A percentile compares a stretch with the other conserved stretches of the same genome.
phyloP scores from a whole-genome alignment of 2,329 filamentous ascomycete species.

The Stemphylium vesicarium region DNA sequence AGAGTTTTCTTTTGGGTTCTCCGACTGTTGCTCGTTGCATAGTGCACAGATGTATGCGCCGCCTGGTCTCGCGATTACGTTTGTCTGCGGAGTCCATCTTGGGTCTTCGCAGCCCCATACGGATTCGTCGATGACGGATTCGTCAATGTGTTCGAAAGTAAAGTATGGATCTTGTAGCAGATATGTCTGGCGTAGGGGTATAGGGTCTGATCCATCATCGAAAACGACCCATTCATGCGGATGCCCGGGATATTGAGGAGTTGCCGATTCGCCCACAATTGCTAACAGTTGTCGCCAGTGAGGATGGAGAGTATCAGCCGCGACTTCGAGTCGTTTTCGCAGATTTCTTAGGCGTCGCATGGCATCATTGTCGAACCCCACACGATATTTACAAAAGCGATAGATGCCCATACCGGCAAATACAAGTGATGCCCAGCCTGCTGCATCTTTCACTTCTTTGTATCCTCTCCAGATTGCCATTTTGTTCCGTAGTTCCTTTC shows the following conservation, averaged over 20 bases:
- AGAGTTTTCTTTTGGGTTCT: slow-evolving; percentile 56
- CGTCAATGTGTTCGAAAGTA: slow-evolving; percentile 57
- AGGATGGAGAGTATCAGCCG: slow-evolving; percentile 60
- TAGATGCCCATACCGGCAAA: slow-evolving; percentile 66
- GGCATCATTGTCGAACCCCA: slow-evolving; percentile 59
- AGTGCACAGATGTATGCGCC: slow-evolving; percentile 51
- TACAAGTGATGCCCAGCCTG: slow-evolving; percentile 62
- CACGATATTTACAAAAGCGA: slow-evolving; percentile 67
- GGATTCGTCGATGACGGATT: slow-evolving; percentile 57
- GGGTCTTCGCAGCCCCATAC: slow-evolving; percentile 60
- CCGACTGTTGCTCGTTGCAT: slow-evolving; percentile 59
- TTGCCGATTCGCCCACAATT: slow-evolving; percentile 54
- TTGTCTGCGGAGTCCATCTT: slow-evolving; percentile 48
- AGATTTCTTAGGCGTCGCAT: slow-evolving; percentile 56
- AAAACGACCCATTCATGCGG: slow-evolving; percentile 61
- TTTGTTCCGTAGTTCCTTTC: slow-evolving; percentile 62
- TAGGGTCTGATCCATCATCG: slow-evolving; percentile 51
- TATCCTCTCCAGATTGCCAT: slow-evolving; percentile 64
- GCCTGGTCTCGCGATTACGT: slow-evolving; percentile 32
- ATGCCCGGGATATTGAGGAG: slow-evolving; percentile 55
- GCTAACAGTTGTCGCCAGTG: slow-evolving; percentile 59
- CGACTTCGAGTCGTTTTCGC: slow-evolving; percentile 58
- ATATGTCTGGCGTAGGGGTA: slow-evolving; percentile 57
- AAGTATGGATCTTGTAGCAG: slow-evolving; percentile 56
- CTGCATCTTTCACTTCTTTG: slow-evolving; percentile 63